phyloP scores from a whole-genome alignment of 768 basidiomycete genomes.

The Pseudohyphozyma bogoriensis region DNA sequence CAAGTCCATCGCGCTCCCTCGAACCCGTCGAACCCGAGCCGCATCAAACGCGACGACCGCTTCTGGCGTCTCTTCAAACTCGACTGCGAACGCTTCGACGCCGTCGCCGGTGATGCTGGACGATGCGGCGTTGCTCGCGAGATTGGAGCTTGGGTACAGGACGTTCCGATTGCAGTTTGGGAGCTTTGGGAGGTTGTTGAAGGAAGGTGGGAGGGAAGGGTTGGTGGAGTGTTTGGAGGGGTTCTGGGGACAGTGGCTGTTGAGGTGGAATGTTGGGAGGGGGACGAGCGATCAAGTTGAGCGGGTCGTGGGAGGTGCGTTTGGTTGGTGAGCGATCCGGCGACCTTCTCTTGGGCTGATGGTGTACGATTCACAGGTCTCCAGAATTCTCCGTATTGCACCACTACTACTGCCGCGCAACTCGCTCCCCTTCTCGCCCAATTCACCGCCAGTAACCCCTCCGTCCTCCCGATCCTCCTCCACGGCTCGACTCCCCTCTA shows the following conservation, averaged over 20 bases:
- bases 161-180: conserved; percentile 9
- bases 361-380: background rate
- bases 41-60: conserved; percentile 3
- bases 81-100: background rate
- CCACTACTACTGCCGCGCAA: background rate
- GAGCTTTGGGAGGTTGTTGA: background rate
- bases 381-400: background rate
- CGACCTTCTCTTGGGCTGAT: too few relatives aligned
- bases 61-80: background rate
- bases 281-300: background rate
- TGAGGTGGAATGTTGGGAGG: background rate
- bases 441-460: conserved; percentile 16
- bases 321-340: too few relatives aligned
- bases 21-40: background rate
- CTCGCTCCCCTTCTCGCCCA: conserved; percentile 16
- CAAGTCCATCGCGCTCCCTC: conserved; percentile 14
- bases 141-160: conserved; percentile 1
- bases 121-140: conserved; percentile 8
- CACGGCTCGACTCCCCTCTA: conserved; percentile 1
- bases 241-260: conserved; percentile 11
- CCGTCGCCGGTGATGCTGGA: background rate
- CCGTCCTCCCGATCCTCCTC: conserved; percentile 6
- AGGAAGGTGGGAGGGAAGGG: background rate
- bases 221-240: background rate
- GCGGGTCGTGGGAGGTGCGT: conserved; percentile 2